Conservation (phyloP, 768 basidiomycete species). For the Lyophyllum semitale region DNA sequence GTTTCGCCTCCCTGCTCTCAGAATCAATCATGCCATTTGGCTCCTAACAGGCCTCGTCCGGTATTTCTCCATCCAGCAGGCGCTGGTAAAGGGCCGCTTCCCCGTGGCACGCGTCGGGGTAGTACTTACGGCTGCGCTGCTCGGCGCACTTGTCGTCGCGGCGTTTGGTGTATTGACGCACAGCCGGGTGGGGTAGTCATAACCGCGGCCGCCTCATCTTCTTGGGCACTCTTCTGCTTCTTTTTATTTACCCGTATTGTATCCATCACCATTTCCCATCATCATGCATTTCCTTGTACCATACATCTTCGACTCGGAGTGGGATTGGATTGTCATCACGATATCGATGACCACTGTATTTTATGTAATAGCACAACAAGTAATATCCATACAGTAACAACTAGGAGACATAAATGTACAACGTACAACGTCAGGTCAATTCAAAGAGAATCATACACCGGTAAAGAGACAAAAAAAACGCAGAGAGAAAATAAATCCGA, state of each 20-base stretch:
- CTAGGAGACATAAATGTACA: neutral
- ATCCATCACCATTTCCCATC: neutral
- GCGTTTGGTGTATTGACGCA: constrained; percentile 7
- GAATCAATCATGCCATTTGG: too few species aligned
- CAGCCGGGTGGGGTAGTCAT: neutral
- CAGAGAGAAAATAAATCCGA: neutral
- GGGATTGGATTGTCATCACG: too few species aligned
- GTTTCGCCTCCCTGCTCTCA: neutral
- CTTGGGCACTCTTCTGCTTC: too few species aligned
- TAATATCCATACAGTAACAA: neutral
- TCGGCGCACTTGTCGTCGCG: constrained; percentile 7
- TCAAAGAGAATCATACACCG: neutral
- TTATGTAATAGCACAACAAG: neutral
- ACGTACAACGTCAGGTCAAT: neutral
- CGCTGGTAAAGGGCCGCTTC: constrained; percentile 12
- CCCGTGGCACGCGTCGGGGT: constrained; percentile 11
- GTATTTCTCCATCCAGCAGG: constrained; percentile 15
- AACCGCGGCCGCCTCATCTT: too few species aligned
- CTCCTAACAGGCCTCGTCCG: constrained; percentile 10
- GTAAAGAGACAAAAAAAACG: neutral
- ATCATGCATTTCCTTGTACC: too few species aligned
- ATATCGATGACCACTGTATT: too few species aligned
- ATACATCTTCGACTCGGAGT: too few species aligned
- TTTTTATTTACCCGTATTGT: neutral
- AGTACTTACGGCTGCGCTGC: constrained; percentile 1